Evolutionary conservation across 73 alveolate genomes (phyloP).

Genomic region (Paramecium pentaurelia): DNA sequence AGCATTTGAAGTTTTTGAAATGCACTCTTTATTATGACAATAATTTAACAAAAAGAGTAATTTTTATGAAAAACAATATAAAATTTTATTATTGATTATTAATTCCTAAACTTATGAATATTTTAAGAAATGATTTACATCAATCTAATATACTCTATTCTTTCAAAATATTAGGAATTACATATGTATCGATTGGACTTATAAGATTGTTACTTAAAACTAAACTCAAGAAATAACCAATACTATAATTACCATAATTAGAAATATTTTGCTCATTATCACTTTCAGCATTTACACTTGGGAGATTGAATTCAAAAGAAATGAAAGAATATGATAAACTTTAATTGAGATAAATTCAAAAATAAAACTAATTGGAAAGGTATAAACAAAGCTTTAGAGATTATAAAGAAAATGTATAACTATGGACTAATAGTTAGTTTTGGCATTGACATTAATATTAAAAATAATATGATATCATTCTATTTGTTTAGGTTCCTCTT

Average conservation of each 20-base stretch:
- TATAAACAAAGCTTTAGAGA: background rate
- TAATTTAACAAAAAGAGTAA: too few relatives aligned
- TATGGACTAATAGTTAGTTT: background rate
- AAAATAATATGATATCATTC: background rate
- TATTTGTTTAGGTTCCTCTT: background rate
- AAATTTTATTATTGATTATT: background rate
- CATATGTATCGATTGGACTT: background rate
- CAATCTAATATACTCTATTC: background rate
- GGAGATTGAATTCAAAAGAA: background rate
- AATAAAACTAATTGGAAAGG: background rate
- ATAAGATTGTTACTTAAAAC: background rate
- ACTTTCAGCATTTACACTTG: background rate
- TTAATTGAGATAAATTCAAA: background rate
- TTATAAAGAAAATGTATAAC: background rate
- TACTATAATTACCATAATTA: background rate
- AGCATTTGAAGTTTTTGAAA: too few relatives aligned
- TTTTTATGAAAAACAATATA: too few relatives aligned
- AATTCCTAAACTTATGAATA: background rate
- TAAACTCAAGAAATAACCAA: background rate
- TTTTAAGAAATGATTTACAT: background rate
- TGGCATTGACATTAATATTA: background rate
- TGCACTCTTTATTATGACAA: too few relatives aligned
- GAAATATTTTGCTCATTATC: background rate
- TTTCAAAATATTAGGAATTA: background rate
- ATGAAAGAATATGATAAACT: background rate